phyloP scores from a whole-genome alignment of 371 early-diverging fungal species.

The Rhizopus stolonifer region DNA sequence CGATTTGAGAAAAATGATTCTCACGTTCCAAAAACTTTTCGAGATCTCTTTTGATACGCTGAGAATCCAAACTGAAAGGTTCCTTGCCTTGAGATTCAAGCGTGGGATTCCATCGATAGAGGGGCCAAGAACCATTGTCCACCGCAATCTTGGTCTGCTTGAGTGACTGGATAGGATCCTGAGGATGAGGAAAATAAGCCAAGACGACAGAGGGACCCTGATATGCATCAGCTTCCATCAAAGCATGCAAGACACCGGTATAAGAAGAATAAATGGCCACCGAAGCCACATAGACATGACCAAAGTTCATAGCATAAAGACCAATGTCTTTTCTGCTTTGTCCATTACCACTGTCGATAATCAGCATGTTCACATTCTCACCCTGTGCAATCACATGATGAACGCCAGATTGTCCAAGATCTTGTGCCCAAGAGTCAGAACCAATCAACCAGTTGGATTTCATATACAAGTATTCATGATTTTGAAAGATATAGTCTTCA shows the following conservation, averaged over 20 bases:
- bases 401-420: slow-evolving; percentile 85
- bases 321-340: slow-evolving; percentile 92
- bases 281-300: slow-evolving; percentile 85
- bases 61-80: slow-evolving; percentile 83
- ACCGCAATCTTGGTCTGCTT: slow-evolving; percentile 89
- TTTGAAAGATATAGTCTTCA: slow-evolving; percentile 30
- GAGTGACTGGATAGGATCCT: slow-evolving; percentile 52
- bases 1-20: slow-evolving; percentile 75
- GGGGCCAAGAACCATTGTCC: slow-evolving; percentile 89
- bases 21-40: slow-evolving; percentile 81
- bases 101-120: slow-evolving; percentile 91
- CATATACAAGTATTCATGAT: slow-evolving; percentile 44
- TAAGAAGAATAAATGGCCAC: slow-evolving; percentile 84
- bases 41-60: slow-evolving; percentile 79
- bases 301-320: slow-evolving; percentile 93
- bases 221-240: slow-evolving; percentile 89
- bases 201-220: slow-evolving; percentile 88
- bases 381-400: slow-evolving; percentile 86
- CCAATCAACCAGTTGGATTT: slow-evolving; percentile 88
- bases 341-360: slow-evolving; percentile 76
- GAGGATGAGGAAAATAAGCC: slow-evolving; percentile 75
- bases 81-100: slow-evolving; percentile 58
- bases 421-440: slow-evolving; percentile 84
- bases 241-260: slow-evolving; percentile 82
- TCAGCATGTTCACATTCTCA: slow-evolving; percentile 86